These are phyloP conservation scores for Lachnum nothofagi DNA, from an alignment of 2,329 filamentous ascomycete genomes.

Conservation along the genomic window DNA sequence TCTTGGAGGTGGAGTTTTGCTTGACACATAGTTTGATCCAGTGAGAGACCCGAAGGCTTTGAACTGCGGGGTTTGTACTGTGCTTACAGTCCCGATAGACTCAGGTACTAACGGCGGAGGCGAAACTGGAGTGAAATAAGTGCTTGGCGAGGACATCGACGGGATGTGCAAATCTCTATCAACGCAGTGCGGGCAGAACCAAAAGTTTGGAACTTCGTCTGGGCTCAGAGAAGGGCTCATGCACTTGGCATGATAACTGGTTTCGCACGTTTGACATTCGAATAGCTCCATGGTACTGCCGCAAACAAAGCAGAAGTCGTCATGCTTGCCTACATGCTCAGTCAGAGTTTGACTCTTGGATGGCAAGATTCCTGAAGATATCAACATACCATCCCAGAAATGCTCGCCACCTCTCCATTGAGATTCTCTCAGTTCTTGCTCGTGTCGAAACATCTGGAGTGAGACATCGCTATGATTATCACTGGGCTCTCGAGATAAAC, in stretches of 20 bases:
- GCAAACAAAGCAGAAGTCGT: conserved; percentile 22
- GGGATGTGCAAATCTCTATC: conserved; percentile 16
- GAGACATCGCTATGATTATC: neutral
- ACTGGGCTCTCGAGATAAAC: neutral
- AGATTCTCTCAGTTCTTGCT: neutral
- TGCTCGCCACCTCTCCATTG: conserved; percentile 9
- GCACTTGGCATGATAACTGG: conserved; percentile 19
- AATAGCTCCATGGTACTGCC: conserved; percentile 16
- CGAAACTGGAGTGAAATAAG: conserved; percentile 4
- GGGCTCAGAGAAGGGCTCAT: conserved; percentile 17
- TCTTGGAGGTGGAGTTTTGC: neutral
- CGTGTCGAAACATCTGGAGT: neutral
- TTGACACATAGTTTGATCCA: neutral
- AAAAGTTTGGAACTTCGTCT: conserved; percentile 16
- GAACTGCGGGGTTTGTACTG: too few relatives aligned
- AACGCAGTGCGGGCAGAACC: conserved; percentile 24
- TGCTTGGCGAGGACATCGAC: conserved; percentile 1
- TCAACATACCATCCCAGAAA: conserved; percentile 7
- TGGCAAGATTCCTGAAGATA: neutral
- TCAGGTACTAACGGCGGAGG: neutral
- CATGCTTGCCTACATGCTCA: conserved; percentile 11
- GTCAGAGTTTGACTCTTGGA: neutral
- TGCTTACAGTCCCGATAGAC: neutral
- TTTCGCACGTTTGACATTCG: conserved; percentile 19
- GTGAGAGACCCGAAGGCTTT: too few relatives aligned